These are phyloP conservation scores for Phytophthora pisi DNA, from an alignment of 352 stramenopile genomes.

Conservation along the genomic window DNA sequence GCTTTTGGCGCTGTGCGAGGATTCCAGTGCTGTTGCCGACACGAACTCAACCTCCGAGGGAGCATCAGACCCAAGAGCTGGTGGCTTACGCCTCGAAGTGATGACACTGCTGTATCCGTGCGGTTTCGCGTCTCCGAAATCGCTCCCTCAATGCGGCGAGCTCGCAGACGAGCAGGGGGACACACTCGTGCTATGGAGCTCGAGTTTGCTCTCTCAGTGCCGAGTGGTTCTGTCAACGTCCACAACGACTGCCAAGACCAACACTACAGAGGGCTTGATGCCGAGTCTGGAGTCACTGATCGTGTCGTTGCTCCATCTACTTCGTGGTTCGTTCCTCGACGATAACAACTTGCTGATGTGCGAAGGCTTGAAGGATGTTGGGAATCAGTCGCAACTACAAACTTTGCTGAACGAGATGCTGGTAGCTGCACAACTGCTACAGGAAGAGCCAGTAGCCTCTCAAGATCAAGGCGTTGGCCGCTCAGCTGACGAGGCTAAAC, in stretches of 20 bases:
- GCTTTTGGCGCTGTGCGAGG: constrained; percentile 11
- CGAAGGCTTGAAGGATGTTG: constrained; percentile 21
- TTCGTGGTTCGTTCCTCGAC: constrained; percentile 24
- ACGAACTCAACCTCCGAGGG: background rate
- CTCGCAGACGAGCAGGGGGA: constrained; percentile 54
- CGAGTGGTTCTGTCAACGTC: constrained; percentile 21
- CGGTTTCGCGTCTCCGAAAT: constrained; percentile 35
- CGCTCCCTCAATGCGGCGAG: constrained; percentile 50
- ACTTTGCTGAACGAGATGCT: constrained; percentile 29
- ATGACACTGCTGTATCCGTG: constrained; percentile 45
- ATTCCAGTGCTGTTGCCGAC: background rate
- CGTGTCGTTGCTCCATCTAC: constrained; percentile 17
- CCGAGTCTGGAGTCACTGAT: constrained; percentile 9
- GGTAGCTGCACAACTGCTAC: constrained; percentile 9
- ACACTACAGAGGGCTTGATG: background rate
- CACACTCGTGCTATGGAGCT: constrained; percentile 45
- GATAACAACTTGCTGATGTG: constrained; percentile 10
- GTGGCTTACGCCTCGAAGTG: constrained; percentile 28
- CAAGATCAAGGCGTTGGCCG: background rate
- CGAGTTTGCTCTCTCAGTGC: constrained; percentile 55
- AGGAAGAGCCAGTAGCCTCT: background rate
- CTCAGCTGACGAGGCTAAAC: background rate
- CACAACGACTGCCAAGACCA: background rate
- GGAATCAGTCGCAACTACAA: constrained; percentile 25
- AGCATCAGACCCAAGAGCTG: background rate